phyloP scores from a whole-genome alignment of 2,329 filamentous ascomycete genomes.

The Ophiostoma ips region DNA sequence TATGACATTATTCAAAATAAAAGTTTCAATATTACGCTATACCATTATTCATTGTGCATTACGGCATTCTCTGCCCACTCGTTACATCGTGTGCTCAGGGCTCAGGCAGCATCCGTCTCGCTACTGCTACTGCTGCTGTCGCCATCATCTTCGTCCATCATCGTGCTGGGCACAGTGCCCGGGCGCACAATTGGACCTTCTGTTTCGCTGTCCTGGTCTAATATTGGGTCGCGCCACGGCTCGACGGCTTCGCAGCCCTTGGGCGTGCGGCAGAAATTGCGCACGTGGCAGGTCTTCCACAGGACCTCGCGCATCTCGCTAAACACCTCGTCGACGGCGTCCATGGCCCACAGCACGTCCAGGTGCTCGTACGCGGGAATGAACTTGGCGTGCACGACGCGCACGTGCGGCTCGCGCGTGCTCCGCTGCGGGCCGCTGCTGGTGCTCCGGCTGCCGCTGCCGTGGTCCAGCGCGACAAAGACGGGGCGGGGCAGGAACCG shows the following conservation, averaged over 20 bases:
- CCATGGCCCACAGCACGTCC: constrained; percentile 91
- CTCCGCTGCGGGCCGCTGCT: constrained; percentile 5
- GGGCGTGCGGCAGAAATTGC: constrained; percentile 48
- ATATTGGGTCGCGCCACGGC: constrained; percentile 22
- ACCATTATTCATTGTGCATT: background rate
- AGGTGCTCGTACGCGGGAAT: constrained; percentile 86
- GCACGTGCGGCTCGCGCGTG: constrained; percentile 68
- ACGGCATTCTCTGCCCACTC: background rate
- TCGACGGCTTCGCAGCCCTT: constrained; percentile 43
- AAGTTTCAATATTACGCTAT: background rate
- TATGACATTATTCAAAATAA: too few species aligned
- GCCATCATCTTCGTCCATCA: background rate
- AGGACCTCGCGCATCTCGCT: constrained; percentile 66
- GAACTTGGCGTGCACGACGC: constrained; percentile 66
- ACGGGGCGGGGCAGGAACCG: constrained; percentile 44
- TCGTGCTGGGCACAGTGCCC: too few species aligned
- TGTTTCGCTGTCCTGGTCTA: background rate
- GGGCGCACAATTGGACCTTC: background rate
- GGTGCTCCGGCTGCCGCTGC: constrained; percentile 3
- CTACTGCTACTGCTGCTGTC: constrained; percentile 5
- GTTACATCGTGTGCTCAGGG: too few species aligned
- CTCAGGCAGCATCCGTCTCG: background rate
- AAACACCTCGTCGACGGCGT: constrained; percentile 71
- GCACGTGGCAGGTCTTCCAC: constrained; percentile 55
- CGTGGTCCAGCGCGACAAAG: constrained; percentile 15